Evolutionary conservation across 768 basidiomycete genomes (phyloP).

Genomic region (Calocera cornea): DNA sequence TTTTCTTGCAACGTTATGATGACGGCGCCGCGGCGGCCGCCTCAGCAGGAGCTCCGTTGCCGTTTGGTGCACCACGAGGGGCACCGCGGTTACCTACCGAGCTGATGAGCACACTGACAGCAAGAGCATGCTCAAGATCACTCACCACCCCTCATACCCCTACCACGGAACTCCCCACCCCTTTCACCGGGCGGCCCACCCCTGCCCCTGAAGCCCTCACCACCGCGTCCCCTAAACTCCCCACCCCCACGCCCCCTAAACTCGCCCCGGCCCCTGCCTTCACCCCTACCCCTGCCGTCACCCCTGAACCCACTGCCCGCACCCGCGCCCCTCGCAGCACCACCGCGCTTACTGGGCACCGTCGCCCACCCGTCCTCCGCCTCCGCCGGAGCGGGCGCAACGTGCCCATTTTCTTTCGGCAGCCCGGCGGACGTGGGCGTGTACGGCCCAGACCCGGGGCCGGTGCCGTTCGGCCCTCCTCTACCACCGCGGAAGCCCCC

Average conservation of each 20-base stretch:
- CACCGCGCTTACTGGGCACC: neutral
- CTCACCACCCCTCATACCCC: neutral
- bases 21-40: neutral
- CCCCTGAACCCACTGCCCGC: neutral
- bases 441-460: neutral
- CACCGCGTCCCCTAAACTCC: neutral
- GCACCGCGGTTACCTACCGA: neutral
- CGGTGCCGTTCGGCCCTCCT: neutral
- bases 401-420: constrained; percentile 14
- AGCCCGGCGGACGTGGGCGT: neutral
- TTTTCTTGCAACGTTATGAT: neutral
- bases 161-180: neutral
- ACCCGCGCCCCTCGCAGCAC: neutral
- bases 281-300: neutral
- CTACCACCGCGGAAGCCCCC: neutral
- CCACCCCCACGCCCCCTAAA: neutral
- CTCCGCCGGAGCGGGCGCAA: constrained; percentile 31
- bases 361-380: neutral
- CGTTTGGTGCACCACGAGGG: neutral
- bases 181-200: neutral
- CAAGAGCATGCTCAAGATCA: neutral
- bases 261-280: neutral
- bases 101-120: neutral
- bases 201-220: neutral
- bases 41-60: neutral